Evolutionary conservation across 345 rosid genomes (phyloP), one percentile per base, ranked within the genome.

Genomic region (Moricandia arvensis): DNA sequence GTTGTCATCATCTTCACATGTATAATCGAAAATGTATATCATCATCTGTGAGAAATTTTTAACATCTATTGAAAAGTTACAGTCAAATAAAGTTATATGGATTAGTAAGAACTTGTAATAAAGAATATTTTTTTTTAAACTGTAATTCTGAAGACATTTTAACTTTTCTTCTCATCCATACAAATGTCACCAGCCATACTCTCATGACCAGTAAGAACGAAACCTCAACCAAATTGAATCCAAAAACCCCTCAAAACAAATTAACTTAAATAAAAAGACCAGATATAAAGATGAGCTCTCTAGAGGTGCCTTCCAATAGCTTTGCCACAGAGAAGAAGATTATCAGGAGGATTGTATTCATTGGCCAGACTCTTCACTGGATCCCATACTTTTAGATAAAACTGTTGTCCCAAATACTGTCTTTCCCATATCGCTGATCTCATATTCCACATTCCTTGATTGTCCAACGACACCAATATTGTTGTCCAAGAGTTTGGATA

Each of bases 361-460:
- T 87, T 91, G 0, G 88, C 63, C 13, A 86, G 89, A 70, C 87
- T 90, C 10, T 76, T 85, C 9, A 65, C 86, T 41, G 87, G 55
- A 73, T 75, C 82, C 90, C 90, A 90, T 11, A 95, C 98, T 68
- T 86, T 84, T 11, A 95, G 82, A 72, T 94, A 94, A 74, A 91
- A 86, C 74, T 94, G 96, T 61, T 91, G 96, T 64, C 98, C 98
- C 3, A 84, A 87, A 76, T 89, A 90, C 45, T 88, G 98, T 77
- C 92, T 87, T 60, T 90, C 96, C 97, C 98, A 90, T 69, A 78
- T 69, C 11, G 97, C 90, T 1, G 98, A 94, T 83, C 96, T 85
- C 86, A 91, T n/a, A 75, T 94, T 94, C 98, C 98, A 91, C 98
- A 91, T 91, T 0, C 98, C 98, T 79, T 89, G 91, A 84, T 91